Evolutionary conservation across 345 rosid species (phyloP).

Genomic region (Capsella bursapastoris): DNA sequence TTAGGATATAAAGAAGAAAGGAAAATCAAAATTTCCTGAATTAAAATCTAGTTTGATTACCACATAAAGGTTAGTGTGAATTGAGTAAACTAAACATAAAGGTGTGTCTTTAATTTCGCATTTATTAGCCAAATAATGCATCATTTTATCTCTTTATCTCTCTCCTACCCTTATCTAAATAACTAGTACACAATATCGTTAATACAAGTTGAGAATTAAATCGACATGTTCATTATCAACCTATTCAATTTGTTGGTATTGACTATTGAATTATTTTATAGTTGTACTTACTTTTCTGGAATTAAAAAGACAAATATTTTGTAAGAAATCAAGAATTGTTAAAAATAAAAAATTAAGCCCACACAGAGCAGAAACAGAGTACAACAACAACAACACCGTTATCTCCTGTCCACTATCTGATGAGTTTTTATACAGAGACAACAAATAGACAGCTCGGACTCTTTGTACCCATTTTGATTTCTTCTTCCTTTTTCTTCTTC

Average conservation of each 20-base stretch:
- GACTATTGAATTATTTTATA: constrained; percentile 15
- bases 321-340: not conserved
- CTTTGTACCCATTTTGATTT: constrained; percentile 24
- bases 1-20: not conserved
- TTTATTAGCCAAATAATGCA: constrained; percentile 3
- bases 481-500: not conserved
- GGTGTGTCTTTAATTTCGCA: not conserved
- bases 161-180: not conserved
- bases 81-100: not conserved
- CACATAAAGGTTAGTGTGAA: not conserved
- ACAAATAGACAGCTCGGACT: constrained; percentile 36
- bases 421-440: constrained; percentile 14
- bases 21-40: not conserved
- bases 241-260: constrained; percentile 7
- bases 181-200: not conserved
- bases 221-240: not conserved
- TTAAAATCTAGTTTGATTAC: not conserved
- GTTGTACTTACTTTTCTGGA: constrained; percentile 27
- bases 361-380: constrained; percentile 11
- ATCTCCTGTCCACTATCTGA: constrained; percentile 35
- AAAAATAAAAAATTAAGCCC: not conserved
- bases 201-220: constrained; percentile 16
- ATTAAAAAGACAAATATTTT: constrained; percentile 21
- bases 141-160: not conserved
- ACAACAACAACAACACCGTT: constrained; percentile 32